Conservation (phyloP, 208 protist genomes). For the Crithidia acanthocephali region DNA sequence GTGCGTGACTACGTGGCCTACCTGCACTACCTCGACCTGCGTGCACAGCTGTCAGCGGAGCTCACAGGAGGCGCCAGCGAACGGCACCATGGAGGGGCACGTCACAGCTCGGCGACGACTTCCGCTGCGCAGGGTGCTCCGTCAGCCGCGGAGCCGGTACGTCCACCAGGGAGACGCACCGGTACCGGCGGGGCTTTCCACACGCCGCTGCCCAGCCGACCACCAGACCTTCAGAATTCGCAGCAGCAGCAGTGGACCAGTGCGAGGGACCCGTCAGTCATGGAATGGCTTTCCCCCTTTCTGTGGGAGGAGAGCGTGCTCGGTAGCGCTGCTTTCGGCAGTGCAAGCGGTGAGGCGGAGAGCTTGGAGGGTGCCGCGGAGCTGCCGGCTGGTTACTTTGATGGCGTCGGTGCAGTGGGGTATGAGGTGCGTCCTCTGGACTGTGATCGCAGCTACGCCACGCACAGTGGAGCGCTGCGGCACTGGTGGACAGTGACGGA, state of each 20-base stretch:
- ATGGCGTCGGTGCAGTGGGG: neutral
- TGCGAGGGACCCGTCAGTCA: neutral
- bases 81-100: too few relatives aligned
- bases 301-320: conserved; percentile 5
- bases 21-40: conserved; percentile 34
- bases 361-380: too few relatives aligned
- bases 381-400: too few relatives aligned
- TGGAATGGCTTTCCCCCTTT: conserved; percentile 11
- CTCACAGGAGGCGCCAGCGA: neutral
- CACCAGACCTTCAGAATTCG: neutral
- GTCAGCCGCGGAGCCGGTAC: too few relatives aligned
- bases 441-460: conserved; percentile 29
- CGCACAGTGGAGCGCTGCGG: conserved; percentile 4
- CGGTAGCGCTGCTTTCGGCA: neutral
- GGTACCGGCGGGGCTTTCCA: too few relatives aligned
- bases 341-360: too few relatives aligned
- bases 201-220: neutral
- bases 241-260: neutral
- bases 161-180: too few relatives aligned
- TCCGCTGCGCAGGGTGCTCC: too few relatives aligned
- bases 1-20: conserved; percentile 52
- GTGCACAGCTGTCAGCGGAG: conserved; percentile 21
- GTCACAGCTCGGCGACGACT: neutral
- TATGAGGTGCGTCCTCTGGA: conserved; percentile 24
- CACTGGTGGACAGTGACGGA: conserved; percentile 17